Evolutionary conservation across 1,284 basidiomycete genomes (phyloP).

Genomic region (Rhodotorula sp.): DNA sequence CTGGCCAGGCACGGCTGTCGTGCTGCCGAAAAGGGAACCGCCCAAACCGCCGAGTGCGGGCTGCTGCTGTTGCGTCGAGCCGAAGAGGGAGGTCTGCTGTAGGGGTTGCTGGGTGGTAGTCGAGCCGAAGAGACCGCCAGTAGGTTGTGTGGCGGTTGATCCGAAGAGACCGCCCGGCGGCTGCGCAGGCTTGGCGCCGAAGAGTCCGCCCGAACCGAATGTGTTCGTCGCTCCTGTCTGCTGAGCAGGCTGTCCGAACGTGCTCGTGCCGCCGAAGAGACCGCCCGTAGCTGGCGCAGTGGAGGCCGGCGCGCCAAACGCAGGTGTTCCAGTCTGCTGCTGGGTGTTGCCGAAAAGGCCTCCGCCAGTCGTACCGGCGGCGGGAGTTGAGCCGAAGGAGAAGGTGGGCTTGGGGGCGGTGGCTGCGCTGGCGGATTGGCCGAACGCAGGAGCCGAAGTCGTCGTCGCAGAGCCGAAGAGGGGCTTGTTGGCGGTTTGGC

Average conservation of each 20-base stretch:
- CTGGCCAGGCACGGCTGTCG: constrained; percentile 35
- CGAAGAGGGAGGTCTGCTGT: constrained; percentile 28
- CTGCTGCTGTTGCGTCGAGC: constrained; percentile 12
- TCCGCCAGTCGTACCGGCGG: constrained; percentile 26
- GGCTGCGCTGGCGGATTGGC: constrained; percentile 14
- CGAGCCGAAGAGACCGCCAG: constrained; percentile 44
- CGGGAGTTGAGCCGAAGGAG: constrained; percentile 29
- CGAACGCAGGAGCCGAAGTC: constrained; percentile 32
- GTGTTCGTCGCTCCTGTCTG: constrained; percentile 49
- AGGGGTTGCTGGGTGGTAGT: constrained; percentile 35
- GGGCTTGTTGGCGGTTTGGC: constrained; percentile 31
- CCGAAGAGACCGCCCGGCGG: constrained; percentile 47
- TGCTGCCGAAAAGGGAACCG: constrained; percentile 33
- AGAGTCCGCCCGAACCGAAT: constrained; percentile 51
- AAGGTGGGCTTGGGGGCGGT: constrained; percentile 30
- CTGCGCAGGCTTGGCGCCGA: constrained; percentile 36
- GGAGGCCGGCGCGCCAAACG: constrained; percentile 15
- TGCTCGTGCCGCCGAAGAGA: constrained; percentile 26
- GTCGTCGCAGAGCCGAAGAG: constrained; percentile 33
- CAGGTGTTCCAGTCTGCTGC: constrained; percentile 16
- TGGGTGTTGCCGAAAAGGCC: constrained; percentile 27
- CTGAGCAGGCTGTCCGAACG: constrained; percentile 53
- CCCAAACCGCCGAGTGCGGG: constrained; percentile 20
- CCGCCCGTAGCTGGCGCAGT: constrained; percentile 25
- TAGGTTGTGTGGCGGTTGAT: constrained; percentile 35